A percentile compares a stretch with the other conserved stretches of the same genome.
These are phyloP conservation scores for Colletotrichum sp. DNA, from an alignment of 2,329 filamentous ascomycete genomes.

Conservation along the genomic window DNA sequence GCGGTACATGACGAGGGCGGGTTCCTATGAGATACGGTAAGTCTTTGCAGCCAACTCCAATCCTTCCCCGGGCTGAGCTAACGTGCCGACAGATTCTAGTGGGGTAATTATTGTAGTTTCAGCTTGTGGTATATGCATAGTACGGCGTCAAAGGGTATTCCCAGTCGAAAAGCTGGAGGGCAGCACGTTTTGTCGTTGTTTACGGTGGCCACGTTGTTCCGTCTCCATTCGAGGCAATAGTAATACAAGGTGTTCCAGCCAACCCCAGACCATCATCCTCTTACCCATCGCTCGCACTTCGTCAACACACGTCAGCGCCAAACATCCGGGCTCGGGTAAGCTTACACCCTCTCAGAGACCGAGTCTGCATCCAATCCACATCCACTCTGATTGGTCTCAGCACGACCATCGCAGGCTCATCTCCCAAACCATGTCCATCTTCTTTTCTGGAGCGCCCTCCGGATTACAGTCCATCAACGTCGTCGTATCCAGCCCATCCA, in stretches of 20 bases:
- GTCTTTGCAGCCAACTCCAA: conserved; percentile 8
- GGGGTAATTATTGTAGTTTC: conserved; percentile 7
- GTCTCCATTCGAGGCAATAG: conserved; percentile 9
- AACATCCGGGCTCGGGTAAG: neutral
- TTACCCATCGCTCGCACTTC: neutral
- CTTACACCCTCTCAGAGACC: neutral
- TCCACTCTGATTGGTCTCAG: neutral
- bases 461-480: conserved; percentile 10
- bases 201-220: conserved; percentile 4
- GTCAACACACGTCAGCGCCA: neutral
- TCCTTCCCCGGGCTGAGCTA: neutral
- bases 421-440: neutral
- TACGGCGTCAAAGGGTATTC: conserved; percentile 22
- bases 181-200: conserved; percentile 16
- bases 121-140: conserved; percentile 21
- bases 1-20: conserved; percentile 96
- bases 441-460: neutral
- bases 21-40: conserved; percentile 95
- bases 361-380: neutral
- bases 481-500: conserved; percentile 5
- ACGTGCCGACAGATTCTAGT: conserved; percentile 36
- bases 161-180: conserved; percentile 14
- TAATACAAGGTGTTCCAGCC: conserved; percentile 14
- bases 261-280: neutral
- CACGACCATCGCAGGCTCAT: neutral